Evolutionary conservation across 1,284 basidiomycete species (phyloP).

Genomic region (Dichomitus squalens): DNA sequence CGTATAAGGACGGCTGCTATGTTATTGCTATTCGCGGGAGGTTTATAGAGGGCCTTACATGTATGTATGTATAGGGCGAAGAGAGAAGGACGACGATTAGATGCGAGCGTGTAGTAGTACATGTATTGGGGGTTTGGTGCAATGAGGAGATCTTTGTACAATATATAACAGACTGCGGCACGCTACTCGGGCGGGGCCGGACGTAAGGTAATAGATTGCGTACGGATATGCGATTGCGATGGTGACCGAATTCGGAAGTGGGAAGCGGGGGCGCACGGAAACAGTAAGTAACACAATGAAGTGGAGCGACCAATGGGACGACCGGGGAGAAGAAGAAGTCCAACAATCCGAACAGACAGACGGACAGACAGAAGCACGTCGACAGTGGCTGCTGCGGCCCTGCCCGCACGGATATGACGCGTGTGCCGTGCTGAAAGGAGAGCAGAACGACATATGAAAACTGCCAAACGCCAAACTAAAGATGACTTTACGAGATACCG

Average conservation of each 20-base stretch:
- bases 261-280: not conserved
- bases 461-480: too few species aligned
- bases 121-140: not conserved
- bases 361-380: not conserved
- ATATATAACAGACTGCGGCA: not conserved
- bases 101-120: not conserved
- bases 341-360: not conserved
- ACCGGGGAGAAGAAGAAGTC: not conserved
- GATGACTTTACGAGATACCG: too few species aligned
- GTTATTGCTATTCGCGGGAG: not conserved
- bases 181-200: not conserved
- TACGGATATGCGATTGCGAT: not conserved
- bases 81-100: not conserved
- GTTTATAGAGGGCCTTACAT: not conserved
- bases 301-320: not conserved
- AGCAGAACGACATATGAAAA: too few species aligned
- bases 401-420: not conserved
- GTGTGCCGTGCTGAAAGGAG: too few species aligned
- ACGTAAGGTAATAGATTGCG: not conserved
- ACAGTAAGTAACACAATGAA: not conserved
- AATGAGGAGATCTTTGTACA: not conserved
- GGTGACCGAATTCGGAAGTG: not conserved
- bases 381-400: not conserved
- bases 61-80: not conserved
- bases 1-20: not conserved